These are phyloP conservation scores for Cydonia oblonga DNA, from an alignment of 331 rosid genomes.

Conservation along the genomic window DNA sequence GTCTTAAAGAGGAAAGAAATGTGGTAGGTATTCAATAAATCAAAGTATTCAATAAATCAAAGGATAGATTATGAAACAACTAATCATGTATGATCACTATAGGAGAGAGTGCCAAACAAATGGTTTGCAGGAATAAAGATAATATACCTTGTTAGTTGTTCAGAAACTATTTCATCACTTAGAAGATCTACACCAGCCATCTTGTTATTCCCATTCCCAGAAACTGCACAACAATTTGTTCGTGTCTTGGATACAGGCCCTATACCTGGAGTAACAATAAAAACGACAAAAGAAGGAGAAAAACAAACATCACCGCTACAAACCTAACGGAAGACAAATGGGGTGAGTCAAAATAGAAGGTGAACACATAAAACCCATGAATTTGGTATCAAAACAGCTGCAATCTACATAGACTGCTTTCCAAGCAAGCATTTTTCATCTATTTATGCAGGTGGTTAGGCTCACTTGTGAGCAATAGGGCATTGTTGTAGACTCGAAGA, in stretches of 20 bases:
- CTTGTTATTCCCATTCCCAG: constrained; percentile 28
- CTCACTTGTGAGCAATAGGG: too few relatives aligned
- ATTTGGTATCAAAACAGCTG: not conserved
- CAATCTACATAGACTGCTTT: not conserved
- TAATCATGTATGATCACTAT: too few relatives aligned
- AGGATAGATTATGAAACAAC: too few relatives aligned
- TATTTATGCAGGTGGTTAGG: not conserved
- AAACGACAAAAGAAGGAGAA: not conserved
- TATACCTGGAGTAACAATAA: constrained; percentile 14
- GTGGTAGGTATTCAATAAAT: too few relatives aligned
- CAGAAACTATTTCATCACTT: constrained; percentile 77
- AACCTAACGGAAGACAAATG: not conserved
- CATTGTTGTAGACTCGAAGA: too few relatives aligned
- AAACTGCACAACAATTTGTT: constrained; percentile 16
- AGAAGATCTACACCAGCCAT: constrained; percentile 38
- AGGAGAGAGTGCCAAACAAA: too few relatives aligned
- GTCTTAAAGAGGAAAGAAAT: too few relatives aligned
- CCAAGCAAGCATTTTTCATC: not conserved
- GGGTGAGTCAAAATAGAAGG: not conserved
- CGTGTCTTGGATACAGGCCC: constrained; percentile 24
- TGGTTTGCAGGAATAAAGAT: not conserved
- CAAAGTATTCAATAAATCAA: too few relatives aligned
- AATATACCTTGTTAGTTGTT: constrained; percentile 73
- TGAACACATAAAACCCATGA: not conserved
- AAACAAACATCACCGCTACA: not conserved